Evolutionary conservation across 169 alveolate species (phyloP), one percentile per base, ranked within the genome.

Genomic region (Eimeria necatrix): DNA sequence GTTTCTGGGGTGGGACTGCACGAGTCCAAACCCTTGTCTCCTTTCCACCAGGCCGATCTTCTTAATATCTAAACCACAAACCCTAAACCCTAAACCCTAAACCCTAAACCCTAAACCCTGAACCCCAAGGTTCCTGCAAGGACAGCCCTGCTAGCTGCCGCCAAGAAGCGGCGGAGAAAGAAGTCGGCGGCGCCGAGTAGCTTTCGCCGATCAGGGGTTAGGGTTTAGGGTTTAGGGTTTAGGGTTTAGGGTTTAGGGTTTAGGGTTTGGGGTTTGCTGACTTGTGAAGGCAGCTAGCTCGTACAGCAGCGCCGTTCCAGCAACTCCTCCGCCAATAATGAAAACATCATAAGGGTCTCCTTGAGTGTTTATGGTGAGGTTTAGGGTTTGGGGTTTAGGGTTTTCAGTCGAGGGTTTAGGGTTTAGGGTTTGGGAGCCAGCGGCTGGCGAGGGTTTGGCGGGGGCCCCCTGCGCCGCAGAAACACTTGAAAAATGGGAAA

Each of bases 291-390:
- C 95, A 16, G 98, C 96, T 26, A 97, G 96, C 71, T 96, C 96
- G 93, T 97, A 97, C 80, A 96, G 97, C 68, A 97, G 97, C 20
- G 98, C 98, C 24, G 98, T 97, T 24, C 98, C 98, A 2, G 98
- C 96, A 53, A 97, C 98, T 6, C 98, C 98, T 87, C 98, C 98
- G 73, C 98, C 98, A 51, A 97, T 97, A 51, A 97, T 95, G 48
- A 97, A 95, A 9, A 97, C 98, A 78, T 97, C 98, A 87, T 93
- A 81, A n/a, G 70, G 70, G 32, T 80, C 89, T 16, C 78, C 78
- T n/a, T n/a, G n/a, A n/a, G n/a, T n/a, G n/a, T n/a, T n/a, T n/a
- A n/a, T n/a, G n/a, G n/a, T n/a, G n/a, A n/a, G n/a, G n/a, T n/a
- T n/a, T n/a, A n/a, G n/a, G n/a, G n/a, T n/a, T n/a, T n/a, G n/a